Base-by-base conservation (phyloP, 305 asterid species). In the Petunia hybrid region DNA sequence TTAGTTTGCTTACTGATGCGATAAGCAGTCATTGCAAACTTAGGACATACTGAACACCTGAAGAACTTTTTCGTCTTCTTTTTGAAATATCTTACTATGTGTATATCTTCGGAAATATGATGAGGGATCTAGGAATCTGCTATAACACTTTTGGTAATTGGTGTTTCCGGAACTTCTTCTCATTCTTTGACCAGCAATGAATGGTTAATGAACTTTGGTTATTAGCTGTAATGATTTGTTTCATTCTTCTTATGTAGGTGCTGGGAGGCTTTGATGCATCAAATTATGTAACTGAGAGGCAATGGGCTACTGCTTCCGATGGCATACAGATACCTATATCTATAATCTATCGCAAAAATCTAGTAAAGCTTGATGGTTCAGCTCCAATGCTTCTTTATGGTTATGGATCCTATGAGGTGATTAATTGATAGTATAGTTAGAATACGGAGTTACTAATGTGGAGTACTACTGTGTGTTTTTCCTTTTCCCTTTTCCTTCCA, bases 371-470 rank as follows among this genome's bases (percentile, higher is more conserved):
- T 86, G 98, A 94, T 75, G 94, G 98, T 84, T 92, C 95, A 3
- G 97, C 92, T 85, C 97, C 99, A 4, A 87, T 96, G 53, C 92
- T 93, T 84, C 98, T 94, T 65, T 96, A 92, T 81, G 99, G 99
- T 68, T 96, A 96, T 87, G 99, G 99, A 84, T 92, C 99, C 78
- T 96, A 96, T 81, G 98, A 94, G 99, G 99, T 94, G 90, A 84
- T 82, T 60, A 81, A 78, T 82, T 42, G 63, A 61, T 67, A 61
- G 59, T 35, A 22, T 40, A 1, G 53, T 65, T 41, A 64, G 56
- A 59, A n/a, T 59, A 59, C 45, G 65, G 80, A 31, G 62, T 48
- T 48, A 35, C 79, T 73, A 41, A 60, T 79, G 77, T 59, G 78
- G 41, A 69, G 71, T 13, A 80, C 60, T 76, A 41, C 5, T 40